phyloP scores from a whole-genome alignment of 306 rosid species.

The Rosa persica region DNA sequence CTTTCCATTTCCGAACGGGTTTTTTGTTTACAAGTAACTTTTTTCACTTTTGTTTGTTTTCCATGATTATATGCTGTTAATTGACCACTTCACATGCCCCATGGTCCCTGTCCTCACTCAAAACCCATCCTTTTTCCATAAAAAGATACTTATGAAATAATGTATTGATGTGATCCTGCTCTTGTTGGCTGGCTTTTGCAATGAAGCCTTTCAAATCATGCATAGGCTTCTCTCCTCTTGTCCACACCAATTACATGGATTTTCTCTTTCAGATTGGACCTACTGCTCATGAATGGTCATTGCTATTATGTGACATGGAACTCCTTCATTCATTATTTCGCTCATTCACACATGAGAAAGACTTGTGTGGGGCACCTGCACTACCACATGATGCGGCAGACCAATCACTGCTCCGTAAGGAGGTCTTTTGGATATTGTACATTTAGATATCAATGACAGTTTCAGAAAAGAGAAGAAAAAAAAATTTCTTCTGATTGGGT shows the following conservation, averaged over 20 bases:
- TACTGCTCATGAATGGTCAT: slow-evolving; percentile 48
- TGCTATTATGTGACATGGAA: slow-evolving; percentile 30
- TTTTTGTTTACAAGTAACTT: neutral
- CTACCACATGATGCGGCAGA: too few species aligned
- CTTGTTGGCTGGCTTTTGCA: neutral
- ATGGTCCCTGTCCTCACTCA: neutral
- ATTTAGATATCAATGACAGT: too few species aligned
- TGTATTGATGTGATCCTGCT: neutral
- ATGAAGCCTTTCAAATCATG: neutral
- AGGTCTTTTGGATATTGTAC: too few species aligned
- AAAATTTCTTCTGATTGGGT: too few species aligned
- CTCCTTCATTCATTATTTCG: neutral
- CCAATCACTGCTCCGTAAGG: too few species aligned
- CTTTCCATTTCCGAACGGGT: neutral
- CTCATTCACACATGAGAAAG: too few species aligned
- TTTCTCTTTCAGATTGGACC: neutral
- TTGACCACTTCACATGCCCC: slow-evolving; percentile 4
- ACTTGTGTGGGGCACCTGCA: too few species aligned
- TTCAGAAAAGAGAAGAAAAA: too few species aligned
- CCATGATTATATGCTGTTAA: neutral
- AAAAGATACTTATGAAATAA: neutral
- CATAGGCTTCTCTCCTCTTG: neutral
- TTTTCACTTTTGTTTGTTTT: slow-evolving; percentile 11
- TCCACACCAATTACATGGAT: neutral
- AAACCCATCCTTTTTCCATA: neutral